Evolutionary conservation across 2,329 filamentous ascomycete genomes (phyloP).

Genomic region (Aspergillus floridensis): DNA sequence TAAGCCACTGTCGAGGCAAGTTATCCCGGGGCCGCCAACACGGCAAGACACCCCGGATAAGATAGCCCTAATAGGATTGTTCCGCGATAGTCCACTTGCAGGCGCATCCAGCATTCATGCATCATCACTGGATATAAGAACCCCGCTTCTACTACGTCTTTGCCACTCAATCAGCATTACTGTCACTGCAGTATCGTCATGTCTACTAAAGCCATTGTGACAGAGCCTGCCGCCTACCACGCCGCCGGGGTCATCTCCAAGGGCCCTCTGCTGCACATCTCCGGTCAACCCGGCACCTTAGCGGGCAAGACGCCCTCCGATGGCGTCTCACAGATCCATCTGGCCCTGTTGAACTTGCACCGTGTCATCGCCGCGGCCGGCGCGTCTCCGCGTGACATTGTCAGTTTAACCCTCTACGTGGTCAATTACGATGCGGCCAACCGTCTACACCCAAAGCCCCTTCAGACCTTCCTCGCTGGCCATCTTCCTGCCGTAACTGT

Average conservation of each 20-base stretch:
- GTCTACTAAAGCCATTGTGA: neutral
- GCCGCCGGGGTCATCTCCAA: constrained; percentile 15
- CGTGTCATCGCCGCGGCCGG: constrained; percentile 38
- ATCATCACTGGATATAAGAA: neutral
- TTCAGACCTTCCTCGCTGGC: constrained; percentile 29
- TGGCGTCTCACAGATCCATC: constrained; percentile 44
- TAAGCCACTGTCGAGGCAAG: neutral
- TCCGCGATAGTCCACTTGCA: no score
- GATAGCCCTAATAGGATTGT: neutral
- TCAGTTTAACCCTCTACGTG: constrained; percentile 45
- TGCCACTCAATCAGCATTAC: neutral
- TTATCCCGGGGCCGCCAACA: neutral
- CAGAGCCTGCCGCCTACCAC: constrained; percentile 14
- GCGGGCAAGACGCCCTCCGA: constrained; percentile 35
- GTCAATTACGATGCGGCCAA: constrained; percentile 44
- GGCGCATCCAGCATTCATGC: neutral
- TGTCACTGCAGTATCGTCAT: no score
- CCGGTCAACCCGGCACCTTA: constrained; percentile 38
- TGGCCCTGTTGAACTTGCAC: constrained; percentile 40
- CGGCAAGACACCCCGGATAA: neutral
- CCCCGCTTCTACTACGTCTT: no score
- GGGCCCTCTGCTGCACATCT: constrained; percentile 9
- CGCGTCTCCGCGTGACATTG: constrained; percentile 37
- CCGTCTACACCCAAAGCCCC: constrained; percentile 37
- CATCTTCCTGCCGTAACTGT: constrained; percentile 47